These are phyloP conservation scores for Rosa hybrid DNA, from an alignment of 331 rosid species.

Conservation along the genomic window DNA sequence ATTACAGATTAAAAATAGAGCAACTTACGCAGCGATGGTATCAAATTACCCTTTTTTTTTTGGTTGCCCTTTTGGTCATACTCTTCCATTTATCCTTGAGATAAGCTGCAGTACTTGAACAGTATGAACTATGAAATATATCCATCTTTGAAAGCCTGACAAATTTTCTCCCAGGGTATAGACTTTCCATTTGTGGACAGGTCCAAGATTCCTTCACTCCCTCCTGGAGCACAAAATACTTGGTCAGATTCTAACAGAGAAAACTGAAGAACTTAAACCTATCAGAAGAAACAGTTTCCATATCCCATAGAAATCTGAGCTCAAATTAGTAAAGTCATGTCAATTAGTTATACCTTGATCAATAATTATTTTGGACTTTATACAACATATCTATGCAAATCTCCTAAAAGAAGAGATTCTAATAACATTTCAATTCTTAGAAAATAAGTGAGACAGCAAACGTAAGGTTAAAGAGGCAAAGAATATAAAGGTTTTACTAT, in stretches of 20 bases:
- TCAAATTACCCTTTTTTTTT: neutral
- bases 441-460: neutral
- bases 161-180: slow-evolving; percentile 67
- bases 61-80: neutral
- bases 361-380: neutral
- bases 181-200: slow-evolving; percentile 23
- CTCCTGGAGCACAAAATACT: slow-evolving; percentile 50
- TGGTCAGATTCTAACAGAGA: neutral
- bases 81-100: slow-evolving; percentile 84
- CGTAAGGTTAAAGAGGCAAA: neutral
- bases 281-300: neutral
- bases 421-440: neutral
- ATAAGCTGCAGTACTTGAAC: slow-evolving; percentile 61
- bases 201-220: slow-evolving; percentile 50
- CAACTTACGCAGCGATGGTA: neutral
- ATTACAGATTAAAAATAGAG: neutral
- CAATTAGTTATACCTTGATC: neutral
- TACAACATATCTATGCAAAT: neutral
- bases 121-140: slow-evolving; percentile 29
- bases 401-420: neutral
- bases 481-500: neutral
- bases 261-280: neutral
- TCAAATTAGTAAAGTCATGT: neutral
- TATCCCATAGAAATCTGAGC: neutral
- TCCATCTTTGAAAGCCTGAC: slow-evolving; percentile 46